These are phyloP conservation scores for Neltuma alba DNA, from an alignment of 306 rosid genomes.

Conservation along the genomic window DNA sequence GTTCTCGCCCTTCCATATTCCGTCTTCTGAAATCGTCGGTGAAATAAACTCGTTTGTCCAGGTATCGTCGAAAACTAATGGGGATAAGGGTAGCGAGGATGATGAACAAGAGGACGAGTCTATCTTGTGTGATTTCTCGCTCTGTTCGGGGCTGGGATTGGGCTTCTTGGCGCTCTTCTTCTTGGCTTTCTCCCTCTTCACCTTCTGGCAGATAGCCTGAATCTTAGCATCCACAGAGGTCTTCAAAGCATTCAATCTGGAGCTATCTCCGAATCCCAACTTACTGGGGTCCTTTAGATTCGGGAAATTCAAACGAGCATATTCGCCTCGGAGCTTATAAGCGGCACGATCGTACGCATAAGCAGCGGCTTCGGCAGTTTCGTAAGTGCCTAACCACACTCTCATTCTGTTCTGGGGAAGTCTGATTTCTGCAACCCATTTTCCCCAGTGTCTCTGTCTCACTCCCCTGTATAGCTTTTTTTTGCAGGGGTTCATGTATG, in stretches of 20 bases:
- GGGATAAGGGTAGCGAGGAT: slow-evolving; percentile 27
- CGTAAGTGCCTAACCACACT: slow-evolving; percentile 95
- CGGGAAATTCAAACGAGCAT: slow-evolving; percentile 92
- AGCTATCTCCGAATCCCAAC: slow-evolving; percentile 60
- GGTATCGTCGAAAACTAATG: slow-evolving; percentile 31
- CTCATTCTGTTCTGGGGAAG: slow-evolving; percentile 98
- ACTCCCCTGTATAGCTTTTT: slow-evolving; percentile 94
- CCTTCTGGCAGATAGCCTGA: slow-evolving; percentile 86
- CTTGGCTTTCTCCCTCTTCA: slow-evolving; percentile 71
- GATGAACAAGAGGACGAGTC: slow-evolving; percentile 50
- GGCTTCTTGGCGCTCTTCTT: slow-evolving; percentile 54
- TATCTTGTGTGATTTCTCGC: slow-evolving; percentile 15
- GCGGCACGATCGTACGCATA: slow-evolving; percentile 98
- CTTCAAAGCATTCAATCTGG: slow-evolving; percentile 67
- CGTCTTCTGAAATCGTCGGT: slow-evolving; percentile 56
- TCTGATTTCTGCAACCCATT: slow-evolving; percentile 98
- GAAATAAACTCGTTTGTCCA: slow-evolving; percentile 51
- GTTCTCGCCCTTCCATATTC: slow-evolving; percentile 57
- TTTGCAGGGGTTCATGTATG: slow-evolving; percentile 44
- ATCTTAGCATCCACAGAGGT: slow-evolving; percentile 81
- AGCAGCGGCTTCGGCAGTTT: slow-evolving; percentile 93
- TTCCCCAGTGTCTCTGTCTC: slow-evolving; percentile 99
- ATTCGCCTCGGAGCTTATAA: slow-evolving; percentile 90
- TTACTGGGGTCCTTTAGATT: slow-evolving; percentile 68
- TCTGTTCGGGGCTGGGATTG: neutral